These are phyloP conservation scores for Ogataea parapolymorpha DNA, from an alignment of 805 yeast genomes.

Conservation along the genomic window DNA sequence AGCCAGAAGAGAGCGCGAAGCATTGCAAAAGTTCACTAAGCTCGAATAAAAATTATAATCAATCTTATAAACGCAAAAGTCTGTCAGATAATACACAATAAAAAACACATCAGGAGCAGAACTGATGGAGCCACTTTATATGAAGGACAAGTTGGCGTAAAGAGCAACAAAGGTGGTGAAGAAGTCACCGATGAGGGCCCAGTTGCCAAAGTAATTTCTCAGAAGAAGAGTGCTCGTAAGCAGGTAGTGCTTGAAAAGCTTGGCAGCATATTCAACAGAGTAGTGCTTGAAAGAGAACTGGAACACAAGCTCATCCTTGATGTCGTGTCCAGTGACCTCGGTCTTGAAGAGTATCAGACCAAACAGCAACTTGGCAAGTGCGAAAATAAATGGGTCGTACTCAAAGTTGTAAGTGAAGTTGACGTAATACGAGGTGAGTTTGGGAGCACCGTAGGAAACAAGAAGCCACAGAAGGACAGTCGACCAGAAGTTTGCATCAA, in stretches of 20 bases:
- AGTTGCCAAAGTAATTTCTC: slow-evolving; percentile 43
- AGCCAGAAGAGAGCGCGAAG: slow-evolving; percentile 13
- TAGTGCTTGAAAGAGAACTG: slow-evolving; percentile 30
- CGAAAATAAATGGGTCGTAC: slow-evolving; percentile 51
- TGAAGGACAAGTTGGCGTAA: slow-evolving; percentile 40
- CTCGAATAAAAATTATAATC: slow-evolving; percentile 1
- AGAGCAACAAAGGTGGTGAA: slow-evolving; percentile 46
- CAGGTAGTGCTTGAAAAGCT: slow-evolving; percentile 20
- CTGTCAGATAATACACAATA: slow-evolving; percentile 14
- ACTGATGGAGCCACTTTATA: slow-evolving; percentile 16
- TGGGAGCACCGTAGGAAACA: slow-evolving; percentile 40
- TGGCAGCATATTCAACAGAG: slow-evolving; percentile 21
- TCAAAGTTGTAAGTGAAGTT: slow-evolving; percentile 53
- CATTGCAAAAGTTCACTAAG: slow-evolving; percentile 6
- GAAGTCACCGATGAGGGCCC: slow-evolving; percentile 44
- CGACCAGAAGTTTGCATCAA: slow-evolving; percentile 30
- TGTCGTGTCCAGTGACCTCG: slow-evolving; percentile 16
- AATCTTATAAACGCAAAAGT: slow-evolving; percentile 11
- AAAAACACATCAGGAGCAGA: slow-evolving; percentile 8
- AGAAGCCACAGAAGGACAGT: slow-evolving; percentile 40
- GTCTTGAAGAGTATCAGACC: slow-evolving; percentile 36
- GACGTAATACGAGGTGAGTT: slow-evolving; percentile 44
- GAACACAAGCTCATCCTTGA: slow-evolving; percentile 32
- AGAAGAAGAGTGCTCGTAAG: slow-evolving; percentile 36
- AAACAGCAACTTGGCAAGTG: slow-evolving; percentile 43